Evolutionary conservation across 306 rosid genomes (phyloP).

Genomic region (Acacia confusa): DNA sequence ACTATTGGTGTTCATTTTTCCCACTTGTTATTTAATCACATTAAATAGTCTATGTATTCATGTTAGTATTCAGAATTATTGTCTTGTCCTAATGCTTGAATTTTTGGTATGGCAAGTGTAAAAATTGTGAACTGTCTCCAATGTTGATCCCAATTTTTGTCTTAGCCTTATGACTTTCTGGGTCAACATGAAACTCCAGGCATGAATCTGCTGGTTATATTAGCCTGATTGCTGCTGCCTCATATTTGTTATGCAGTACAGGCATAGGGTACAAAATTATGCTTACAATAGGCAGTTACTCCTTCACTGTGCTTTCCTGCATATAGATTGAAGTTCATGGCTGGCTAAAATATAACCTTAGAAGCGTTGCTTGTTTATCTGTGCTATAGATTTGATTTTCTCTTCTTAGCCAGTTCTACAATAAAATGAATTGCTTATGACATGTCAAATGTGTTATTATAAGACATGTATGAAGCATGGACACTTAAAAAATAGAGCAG

Average conservation of each 20-base stretch:
- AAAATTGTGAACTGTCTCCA: background rate
- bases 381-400: background rate
- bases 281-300: background rate
- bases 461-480: background rate
- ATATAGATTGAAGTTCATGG: background rate
- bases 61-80: background rate
- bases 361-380: background rate
- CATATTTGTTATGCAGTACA: background rate
- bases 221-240: background rate
- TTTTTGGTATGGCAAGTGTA: background rate
- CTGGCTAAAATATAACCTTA: background rate
- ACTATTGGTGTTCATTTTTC: slow-evolving; percentile 4
- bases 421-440: background rate
- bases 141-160: background rate
- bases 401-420: background rate
- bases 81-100: background rate
- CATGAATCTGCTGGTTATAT: background rate
- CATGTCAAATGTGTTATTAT: background rate
- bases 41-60: background rate
- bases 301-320: background rate
- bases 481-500: background rate
- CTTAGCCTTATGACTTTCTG: background rate
- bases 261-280: background rate
- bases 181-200: background rate
- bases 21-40: background rate